Base-by-base conservation (phyloP, 2,329 filamentous ascomycete genomes). In the Rhynchosporium agropyri region DNA sequence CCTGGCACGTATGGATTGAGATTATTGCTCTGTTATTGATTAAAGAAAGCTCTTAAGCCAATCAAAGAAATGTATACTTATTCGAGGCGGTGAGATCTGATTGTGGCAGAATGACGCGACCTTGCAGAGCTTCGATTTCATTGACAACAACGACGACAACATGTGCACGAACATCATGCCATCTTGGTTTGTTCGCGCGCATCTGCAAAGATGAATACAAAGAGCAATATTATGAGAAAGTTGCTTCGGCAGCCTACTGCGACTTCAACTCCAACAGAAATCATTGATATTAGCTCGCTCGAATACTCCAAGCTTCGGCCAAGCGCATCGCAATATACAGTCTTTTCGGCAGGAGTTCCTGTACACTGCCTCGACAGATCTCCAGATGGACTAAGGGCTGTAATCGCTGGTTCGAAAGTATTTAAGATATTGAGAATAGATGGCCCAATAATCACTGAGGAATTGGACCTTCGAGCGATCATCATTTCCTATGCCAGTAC, bases 381-480 rank as follows among this genome's bases (percentile, higher is more conserved):
- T 1, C 78, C 82, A 61, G 84, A 88, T 70, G 81, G 82, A 61
- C 79, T 79, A 40, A 77, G 79, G 50, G 84, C 82, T 40, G 80
- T 88, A 2, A 76, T 89, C 48, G 86, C 80, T 7, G 84, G 86
- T 5, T 78, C 82, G 65, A 84, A 88, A 67, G 78, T 88, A 29
- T 82, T 89, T 63, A 87, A 86, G 76, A 86, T 83, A 1, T 74
- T 76, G 26, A 71, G 65, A 26, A 75, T 88, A 50, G 83, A 87
- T 62, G 82, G 82, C 3, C 68, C 73, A 49, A 76, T 74, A 29
- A 79, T 87, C 63, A 79, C 76, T 46, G 85, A 88, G 26, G 83
- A 83, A 8, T 72, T 85, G 63, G 85, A 89, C 70, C 71, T 89
- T 63, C 81, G 85, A 61, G 78, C 82, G 13, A 77, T 81, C 20